These are phyloP conservation scores for Verticillium dahliae DNA, from an alignment of 2,329 filamentous ascomycete species.

Conservation along the genomic window DNA sequence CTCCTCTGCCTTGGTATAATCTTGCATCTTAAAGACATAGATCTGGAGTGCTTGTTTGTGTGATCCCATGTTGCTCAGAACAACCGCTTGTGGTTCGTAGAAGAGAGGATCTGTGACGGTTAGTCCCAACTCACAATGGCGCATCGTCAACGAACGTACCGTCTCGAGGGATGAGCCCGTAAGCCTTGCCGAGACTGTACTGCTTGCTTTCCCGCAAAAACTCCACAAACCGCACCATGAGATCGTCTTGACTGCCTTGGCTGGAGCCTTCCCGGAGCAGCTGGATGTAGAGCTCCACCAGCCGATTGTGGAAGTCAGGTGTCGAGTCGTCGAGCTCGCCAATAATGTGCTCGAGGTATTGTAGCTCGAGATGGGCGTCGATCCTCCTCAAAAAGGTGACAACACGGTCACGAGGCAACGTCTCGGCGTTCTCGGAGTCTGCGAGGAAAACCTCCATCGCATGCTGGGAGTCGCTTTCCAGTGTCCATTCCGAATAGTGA, in stretches of 20 bases:
- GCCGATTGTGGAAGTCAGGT: slow-evolving; percentile 78
- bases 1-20: slow-evolving; percentile 89
- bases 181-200: slow-evolving; percentile 74
- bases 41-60: slow-evolving; percentile 96
- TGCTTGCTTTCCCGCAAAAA: slow-evolving; percentile 72
- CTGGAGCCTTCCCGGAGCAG: slow-evolving; percentile 36
- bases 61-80: slow-evolving; percentile 90
- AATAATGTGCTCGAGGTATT: slow-evolving; percentile 87
- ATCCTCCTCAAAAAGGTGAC: slow-evolving; percentile 67
- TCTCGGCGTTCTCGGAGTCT: slow-evolving; percentile 88
- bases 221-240: slow-evolving; percentile 60
- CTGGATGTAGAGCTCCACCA: slow-evolving; percentile 65
- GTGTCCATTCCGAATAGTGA: slow-evolving; percentile 84
- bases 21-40: slow-evolving; percentile 88
- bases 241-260: slow-evolving; percentile 39
- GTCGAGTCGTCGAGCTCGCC: slow-evolving; percentile 77
- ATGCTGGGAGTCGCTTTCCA: slow-evolving; percentile 62
- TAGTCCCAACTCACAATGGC: slow-evolving; percentile 3
- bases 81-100: slow-evolving; percentile 82
- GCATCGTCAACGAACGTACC: slow-evolving; percentile 42
- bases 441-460: slow-evolving; percentile 92
- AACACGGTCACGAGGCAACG: slow-evolving; percentile 70
- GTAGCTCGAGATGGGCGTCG: slow-evolving; percentile 64
- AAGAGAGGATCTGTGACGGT: slow-evolving; percentile 64
- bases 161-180: slow-evolving; percentile 71